A percentile compares a stretch with the other conserved stretches of the same genome.
phyloP scores from a whole-genome alignment of 108 stramenopile species.

The Ochromonas danica region DNA sequence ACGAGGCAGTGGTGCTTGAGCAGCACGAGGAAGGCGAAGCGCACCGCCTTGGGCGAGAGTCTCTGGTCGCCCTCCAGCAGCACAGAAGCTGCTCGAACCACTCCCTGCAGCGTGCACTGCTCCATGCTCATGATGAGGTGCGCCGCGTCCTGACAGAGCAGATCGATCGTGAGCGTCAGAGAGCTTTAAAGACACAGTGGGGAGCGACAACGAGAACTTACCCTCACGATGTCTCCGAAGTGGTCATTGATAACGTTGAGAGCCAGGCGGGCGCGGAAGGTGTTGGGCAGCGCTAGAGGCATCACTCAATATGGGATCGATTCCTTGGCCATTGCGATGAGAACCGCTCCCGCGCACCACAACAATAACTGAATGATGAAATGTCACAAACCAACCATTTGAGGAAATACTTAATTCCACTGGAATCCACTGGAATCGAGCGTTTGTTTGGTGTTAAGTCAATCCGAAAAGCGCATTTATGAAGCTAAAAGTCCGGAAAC shows the following conservation, averaged over 20 bases:
- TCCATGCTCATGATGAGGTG: background rate
- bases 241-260: background rate
- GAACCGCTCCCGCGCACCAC: too few relatives aligned
- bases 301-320: too few relatives aligned
- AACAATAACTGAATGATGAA: too few relatives aligned
- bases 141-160: background rate
- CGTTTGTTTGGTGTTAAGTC: too few relatives aligned
- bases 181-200: background rate
- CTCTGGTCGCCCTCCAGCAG: background rate
- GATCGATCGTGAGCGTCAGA: background rate
- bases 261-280: background rate
- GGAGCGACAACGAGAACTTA: background rate
- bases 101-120: background rate
- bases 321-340: too few relatives aligned
- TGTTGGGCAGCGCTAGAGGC: too few relatives aligned
- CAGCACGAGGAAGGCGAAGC: background rate
- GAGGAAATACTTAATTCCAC: too few relatives aligned
- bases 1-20: background rate
- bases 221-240: background rate
- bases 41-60: background rate
- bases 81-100: background rate
- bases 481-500: too few relatives aligned
- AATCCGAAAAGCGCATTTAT: too few relatives aligned
- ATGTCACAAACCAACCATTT: too few relatives aligned
- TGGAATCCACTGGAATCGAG: too few relatives aligned